phyloP scores from a whole-genome alignment of 2,329 filamentous ascomycete species.

The Colletotrichum tabaci region DNA sequence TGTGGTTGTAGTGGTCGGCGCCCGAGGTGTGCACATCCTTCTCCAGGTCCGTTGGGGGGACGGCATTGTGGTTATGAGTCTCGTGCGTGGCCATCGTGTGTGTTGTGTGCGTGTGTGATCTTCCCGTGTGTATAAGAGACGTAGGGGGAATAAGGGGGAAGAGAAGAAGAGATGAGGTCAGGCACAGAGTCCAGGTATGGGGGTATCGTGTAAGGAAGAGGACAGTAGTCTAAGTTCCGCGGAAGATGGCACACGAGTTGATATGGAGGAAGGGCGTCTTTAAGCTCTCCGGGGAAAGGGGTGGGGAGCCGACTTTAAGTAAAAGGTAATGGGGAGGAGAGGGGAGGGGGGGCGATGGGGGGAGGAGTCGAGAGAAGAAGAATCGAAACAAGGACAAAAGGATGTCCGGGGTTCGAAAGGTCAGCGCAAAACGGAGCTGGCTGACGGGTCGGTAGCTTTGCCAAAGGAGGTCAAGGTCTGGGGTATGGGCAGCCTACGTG shows the following conservation, averaged over 20 bases:
- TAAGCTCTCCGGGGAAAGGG: slow-evolving; percentile 13
- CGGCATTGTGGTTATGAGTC: slow-evolving; percentile 21
- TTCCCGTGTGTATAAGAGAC: slow-evolving; percentile 25
- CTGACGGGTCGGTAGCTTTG: slow-evolving; percentile 34
- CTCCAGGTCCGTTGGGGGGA: slow-evolving; percentile 30
- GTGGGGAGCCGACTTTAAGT: slow-evolving; percentile 38
- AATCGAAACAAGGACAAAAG: slow-evolving; percentile 31
- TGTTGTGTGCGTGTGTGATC: neutral
- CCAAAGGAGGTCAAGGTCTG: slow-evolving; percentile 28
- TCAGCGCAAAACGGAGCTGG: slow-evolving; percentile 34
- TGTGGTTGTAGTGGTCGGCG: slow-evolving; percentile 22
- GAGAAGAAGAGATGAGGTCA: neutral
- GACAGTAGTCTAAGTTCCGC: slow-evolving; percentile 25
- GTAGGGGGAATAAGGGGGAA: neutral
- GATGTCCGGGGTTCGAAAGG: slow-evolving; percentile 26
- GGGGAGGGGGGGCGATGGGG: neutral
- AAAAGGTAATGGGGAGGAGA: slow-evolving; percentile 3
- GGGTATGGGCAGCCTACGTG: slow-evolving; percentile 39
- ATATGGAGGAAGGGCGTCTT: neutral
- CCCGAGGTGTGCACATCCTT: slow-evolving; percentile 42
- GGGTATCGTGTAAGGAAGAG: slow-evolving; percentile 20
- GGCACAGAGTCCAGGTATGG: neutral
- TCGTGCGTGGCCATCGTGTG: slow-evolving; percentile 40
- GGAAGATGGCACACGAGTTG: slow-evolving; percentile 31
- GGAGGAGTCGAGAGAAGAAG: slow-evolving; percentile 17